Evolutionary conservation across 2,329 filamentous ascomycete genomes (phyloP).

Genomic region (Aspergillus neoniger): DNA sequence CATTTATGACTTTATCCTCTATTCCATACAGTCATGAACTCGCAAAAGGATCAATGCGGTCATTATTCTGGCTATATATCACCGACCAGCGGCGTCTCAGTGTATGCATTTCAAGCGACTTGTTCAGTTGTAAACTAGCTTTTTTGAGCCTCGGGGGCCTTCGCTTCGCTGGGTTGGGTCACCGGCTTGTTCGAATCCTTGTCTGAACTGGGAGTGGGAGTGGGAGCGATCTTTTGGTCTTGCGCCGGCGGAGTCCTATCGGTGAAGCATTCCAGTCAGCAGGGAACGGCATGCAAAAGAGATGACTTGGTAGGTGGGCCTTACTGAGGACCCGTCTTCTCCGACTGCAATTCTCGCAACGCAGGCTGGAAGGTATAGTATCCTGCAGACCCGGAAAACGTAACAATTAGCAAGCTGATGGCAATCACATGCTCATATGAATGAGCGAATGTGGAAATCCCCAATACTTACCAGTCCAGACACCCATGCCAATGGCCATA

Average conservation of each 20-base stretch:
- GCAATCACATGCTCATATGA: background rate
- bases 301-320: background rate
- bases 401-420: constrained; percentile 2
- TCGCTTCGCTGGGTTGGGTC: background rate
- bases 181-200: background rate
- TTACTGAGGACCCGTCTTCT: constrained; percentile 27
- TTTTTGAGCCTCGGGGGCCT: background rate
- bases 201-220: background rate
- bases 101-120: background rate
- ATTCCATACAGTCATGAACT: background rate
- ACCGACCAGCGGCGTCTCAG: background rate
- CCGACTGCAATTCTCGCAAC: constrained; percentile 38
- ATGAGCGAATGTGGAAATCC: background rate
- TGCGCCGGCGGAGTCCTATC: background rate
- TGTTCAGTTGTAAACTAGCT: background rate
- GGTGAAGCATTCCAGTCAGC: background rate
- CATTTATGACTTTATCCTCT: background rate
- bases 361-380: constrained; percentile 49
- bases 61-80: background rate
- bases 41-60: background rate
- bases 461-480: constrained; percentile 39
- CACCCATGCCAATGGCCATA: constrained; percentile 43
- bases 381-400: constrained; percentile 28
- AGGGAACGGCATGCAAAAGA: background rate
- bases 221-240: background rate